These are phyloP conservation scores for Cryptococcus sp. DNA, from an alignment of 1,284 basidiomycete genomes.

Conservation along the genomic window DNA sequence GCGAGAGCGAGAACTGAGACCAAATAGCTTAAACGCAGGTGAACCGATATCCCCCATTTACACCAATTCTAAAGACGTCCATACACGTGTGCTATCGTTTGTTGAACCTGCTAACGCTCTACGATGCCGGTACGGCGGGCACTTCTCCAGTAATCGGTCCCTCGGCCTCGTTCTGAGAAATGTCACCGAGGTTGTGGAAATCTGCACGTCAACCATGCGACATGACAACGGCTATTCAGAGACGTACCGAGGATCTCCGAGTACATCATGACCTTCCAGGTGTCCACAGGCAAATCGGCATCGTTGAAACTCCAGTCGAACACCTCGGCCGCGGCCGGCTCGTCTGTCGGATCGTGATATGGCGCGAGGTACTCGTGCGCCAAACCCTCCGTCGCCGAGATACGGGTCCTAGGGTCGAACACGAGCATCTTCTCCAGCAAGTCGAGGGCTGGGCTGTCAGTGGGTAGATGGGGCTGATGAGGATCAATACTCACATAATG, in stretches of 20 bases:
- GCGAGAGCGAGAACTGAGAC: too few species aligned
- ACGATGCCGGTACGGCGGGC: constrained; percentile 21
- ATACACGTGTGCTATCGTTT: too few species aligned
- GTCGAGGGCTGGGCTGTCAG: constrained; percentile 65
- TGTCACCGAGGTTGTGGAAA: constrained; percentile 52
- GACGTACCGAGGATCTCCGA: constrained; percentile 81
- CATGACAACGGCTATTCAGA: neutral
- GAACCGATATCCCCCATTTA: too few species aligned
- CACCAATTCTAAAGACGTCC: too few species aligned
- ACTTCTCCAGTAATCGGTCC: constrained; percentile 45
- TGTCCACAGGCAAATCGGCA: constrained; percentile 97
- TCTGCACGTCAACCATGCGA: constrained; percentile 26
- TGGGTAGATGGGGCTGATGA: neutral
- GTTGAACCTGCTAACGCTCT: too few species aligned
- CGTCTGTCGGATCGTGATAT: constrained; percentile 98
- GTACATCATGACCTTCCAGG: constrained; percentile 99
- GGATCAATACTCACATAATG: constrained; percentile 56
- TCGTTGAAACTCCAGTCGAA: constrained; percentile 99
- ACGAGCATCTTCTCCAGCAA: constrained; percentile 98
- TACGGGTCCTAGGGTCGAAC: constrained; percentile 94
- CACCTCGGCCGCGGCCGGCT: constrained; percentile 86
- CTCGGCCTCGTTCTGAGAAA: constrained; percentile 41
- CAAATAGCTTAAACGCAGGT: too few species aligned
- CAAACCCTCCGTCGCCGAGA: constrained; percentile 88
- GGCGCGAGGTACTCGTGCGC: constrained; percentile 91